Evolutionary conservation across 257 asterid genomes (phyloP), one percentile per base, ranked within the genome.

Genomic region (Buddleja alternifolia): DNA sequence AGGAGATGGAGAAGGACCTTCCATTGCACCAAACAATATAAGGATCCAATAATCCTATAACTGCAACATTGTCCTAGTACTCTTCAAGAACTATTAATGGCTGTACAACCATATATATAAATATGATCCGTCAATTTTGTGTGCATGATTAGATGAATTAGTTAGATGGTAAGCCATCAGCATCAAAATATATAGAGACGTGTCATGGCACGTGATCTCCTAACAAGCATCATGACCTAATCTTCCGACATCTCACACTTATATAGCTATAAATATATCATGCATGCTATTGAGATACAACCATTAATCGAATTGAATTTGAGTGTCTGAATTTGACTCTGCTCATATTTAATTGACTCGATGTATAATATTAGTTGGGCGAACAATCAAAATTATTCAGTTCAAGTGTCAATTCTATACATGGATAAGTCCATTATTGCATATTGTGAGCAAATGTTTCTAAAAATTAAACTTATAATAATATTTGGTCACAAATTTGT

Each of bases 131-230:
- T 66, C 75, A 73, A 58, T 36, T 42, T 36, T 7, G 51, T 56
- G 24, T 81, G 81, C 69, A 73, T 63, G 70, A 70, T 78, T 63
- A 59, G 74, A 14, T 14, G 42, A 54, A 72, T 15, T 29, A 60
- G 76, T 77, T 19, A 29, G 71, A 71, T 66, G 89, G 94, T 75
- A 78, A 80, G 81, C 62, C 73, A 78, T 86, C 86, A 50, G 63
- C 85, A 76, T 86, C 93, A 73, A 34, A 6, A 36, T 29, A 29
- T 29, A 44, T 21, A 41, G 8, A 23, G 58, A 63, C 71, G 63
- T 62, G 85, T 77, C 87, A 81, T 21, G 72, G 24, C 86, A 79
- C 87, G 75, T 81, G 85, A 70, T 63, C 54, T 58, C 71, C 16
- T 55, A 69, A 60, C 73, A 66, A 36, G 16, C 53, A 52, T 36